These are phyloP conservation scores for Lactifluus piperatus DNA, from an alignment of 768 basidiomycete genomes.

Conservation along the genomic window DNA sequence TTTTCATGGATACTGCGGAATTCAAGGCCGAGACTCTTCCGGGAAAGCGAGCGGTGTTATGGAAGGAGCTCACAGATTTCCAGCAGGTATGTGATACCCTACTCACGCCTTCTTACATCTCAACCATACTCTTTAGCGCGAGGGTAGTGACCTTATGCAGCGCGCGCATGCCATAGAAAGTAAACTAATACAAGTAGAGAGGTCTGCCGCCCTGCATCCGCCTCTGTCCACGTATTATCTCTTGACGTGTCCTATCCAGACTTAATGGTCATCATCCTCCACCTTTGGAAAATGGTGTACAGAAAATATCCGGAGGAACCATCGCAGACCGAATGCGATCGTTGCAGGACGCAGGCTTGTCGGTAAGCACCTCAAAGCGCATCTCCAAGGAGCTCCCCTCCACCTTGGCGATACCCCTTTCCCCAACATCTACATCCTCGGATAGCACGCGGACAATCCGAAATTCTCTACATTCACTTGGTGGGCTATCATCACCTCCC, in stretches of 20 bases:
- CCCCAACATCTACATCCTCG: conserved; percentile 27
- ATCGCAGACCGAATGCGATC: conserved; percentile 79
- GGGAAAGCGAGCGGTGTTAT: conserved; percentile 45
- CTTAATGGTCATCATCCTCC: conserved; percentile 13
- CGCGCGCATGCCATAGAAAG: conserved; percentile 39
- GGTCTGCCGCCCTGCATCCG: conserved; percentile 22
- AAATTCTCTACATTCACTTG: conserved; percentile 18
- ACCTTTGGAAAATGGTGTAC: conserved; percentile 14
- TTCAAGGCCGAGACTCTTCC: conserved; percentile 40
- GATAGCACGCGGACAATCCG: conserved; percentile 22
- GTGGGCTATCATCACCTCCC: conserved; percentile 16
- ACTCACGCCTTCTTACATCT: background rate
- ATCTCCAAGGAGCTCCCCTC: conserved; percentile 44
- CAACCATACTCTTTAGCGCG: conserved; percentile 24
- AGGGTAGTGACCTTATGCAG: conserved; percentile 31
- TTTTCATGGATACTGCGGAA: conserved; percentile 53
- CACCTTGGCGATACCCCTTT: conserved; percentile 26
- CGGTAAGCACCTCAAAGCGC: conserved; percentile 42
- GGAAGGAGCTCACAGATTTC: conserved; percentile 57
- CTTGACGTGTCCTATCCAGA: conserved; percentile 9
- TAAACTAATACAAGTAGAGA: conserved; percentile 39
- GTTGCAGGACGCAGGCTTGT: conserved; percentile 63
- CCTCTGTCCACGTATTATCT: conserved; percentile 1
- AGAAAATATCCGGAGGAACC: conserved; percentile 44
- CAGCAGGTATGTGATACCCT: conserved; percentile 42